These are phyloP conservation scores for Rhododendron henanense DNA, from an alignment of 148 eudicot genomes.

Conservation along the genomic window DNA sequence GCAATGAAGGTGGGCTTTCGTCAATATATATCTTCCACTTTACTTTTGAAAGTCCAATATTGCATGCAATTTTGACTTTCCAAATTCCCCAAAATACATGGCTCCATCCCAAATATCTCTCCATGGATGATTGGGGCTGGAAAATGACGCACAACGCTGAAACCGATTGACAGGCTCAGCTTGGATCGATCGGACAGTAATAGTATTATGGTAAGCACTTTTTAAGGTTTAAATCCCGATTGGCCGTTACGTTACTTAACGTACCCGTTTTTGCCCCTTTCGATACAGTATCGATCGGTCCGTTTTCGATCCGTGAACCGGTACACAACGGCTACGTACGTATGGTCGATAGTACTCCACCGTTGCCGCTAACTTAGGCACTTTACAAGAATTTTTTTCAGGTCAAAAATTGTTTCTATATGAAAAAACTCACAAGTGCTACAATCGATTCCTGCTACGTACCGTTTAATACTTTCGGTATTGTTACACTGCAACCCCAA, in stretches of 20 bases:
- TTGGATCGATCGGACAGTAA: too few species aligned
- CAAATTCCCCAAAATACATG: background rate
- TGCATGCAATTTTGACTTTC: background rate
- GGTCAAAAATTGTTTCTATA: background rate
- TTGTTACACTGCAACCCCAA: too few species aligned
- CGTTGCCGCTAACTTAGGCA: background rate
- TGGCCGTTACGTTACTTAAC: background rate
- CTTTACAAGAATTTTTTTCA: background rate
- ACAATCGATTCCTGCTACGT: background rate
- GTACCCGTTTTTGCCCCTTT: too few species aligned
- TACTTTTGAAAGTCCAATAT: background rate
- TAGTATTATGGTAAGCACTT: too few species aligned
- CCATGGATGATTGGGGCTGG: background rate
- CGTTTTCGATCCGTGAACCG: background rate
- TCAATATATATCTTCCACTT: background rate
- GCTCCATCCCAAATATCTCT: background rate
- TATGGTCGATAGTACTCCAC: background rate
- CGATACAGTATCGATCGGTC: background rate
- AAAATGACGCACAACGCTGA: background rate
- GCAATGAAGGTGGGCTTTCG: background rate
- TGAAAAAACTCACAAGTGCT: background rate
- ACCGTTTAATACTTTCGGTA: background rate
- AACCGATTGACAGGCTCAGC: background rate
- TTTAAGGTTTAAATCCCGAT: background rate
- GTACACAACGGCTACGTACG: background rate